Conservation (phyloP, 2,329 filamentous ascomycete species). For the Leptographium flavum region DNA sequence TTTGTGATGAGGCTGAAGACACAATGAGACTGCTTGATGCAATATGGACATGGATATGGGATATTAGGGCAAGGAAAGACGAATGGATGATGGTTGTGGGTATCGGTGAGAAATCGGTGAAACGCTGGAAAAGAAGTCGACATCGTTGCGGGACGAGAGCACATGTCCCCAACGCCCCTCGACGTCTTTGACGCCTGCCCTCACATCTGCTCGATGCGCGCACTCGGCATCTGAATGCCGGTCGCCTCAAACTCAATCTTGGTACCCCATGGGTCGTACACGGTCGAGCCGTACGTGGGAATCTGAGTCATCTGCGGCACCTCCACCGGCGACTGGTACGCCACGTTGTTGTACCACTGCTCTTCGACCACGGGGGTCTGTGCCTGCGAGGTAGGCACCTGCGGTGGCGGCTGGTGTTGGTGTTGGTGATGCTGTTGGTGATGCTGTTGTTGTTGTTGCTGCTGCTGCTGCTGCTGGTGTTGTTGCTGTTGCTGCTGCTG, state of each 20-base stretch:
- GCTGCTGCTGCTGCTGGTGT: constrained; percentile 20
- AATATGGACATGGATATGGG: neutral
- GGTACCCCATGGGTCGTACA: constrained; percentile 36
- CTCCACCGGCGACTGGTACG: constrained; percentile 43
- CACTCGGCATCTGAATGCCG: constrained; percentile 44
- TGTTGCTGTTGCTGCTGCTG: constrained; percentile 19
- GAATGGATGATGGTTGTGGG: neutral
- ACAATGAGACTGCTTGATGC: neutral
- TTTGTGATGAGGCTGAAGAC: constrained; percentile 1
- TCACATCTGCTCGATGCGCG: constrained; percentile 41
- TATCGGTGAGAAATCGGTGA: too few relatives aligned
- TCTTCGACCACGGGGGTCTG: constrained; percentile 21
- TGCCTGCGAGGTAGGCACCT: constrained; percentile 23
- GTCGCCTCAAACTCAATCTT: constrained; percentile 46
- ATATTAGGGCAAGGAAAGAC: neutral
- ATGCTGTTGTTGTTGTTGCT: constrained; percentile 15
- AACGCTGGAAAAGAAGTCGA: neutral
- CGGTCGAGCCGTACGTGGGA: constrained; percentile 32
- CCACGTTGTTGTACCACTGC: constrained; percentile 35
- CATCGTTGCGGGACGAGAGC: neutral
- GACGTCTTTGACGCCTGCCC: too few relatives aligned
- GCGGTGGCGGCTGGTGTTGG: constrained; percentile 21
- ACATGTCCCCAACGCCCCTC: too few relatives aligned
- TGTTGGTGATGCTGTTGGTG: neutral
- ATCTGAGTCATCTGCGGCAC: constrained; percentile 38